Conservation (phyloP, 2,329 filamentous ascomycete species). For the Chlorencoelia australis region DNA sequence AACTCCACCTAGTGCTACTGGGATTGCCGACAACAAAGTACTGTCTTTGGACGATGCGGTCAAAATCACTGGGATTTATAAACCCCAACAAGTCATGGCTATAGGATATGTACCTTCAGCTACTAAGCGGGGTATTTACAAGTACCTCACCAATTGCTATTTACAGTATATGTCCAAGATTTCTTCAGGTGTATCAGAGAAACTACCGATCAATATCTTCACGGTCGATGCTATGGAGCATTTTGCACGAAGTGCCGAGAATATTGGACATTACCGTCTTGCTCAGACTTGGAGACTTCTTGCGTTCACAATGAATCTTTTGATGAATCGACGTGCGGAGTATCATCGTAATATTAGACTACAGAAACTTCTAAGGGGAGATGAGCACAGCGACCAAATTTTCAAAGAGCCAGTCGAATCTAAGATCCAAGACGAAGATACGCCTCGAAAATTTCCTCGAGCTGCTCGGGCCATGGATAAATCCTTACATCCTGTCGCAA, state of each 20-base stretch:
- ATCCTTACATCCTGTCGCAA: slow-evolving; percentile 12
- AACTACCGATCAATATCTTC: slow-evolving; percentile 25
- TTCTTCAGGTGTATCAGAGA: not conserved
- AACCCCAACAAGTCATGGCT: slow-evolving; percentile 52
- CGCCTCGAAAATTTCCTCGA: slow-evolving; percentile 16
- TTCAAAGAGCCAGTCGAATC: slow-evolving; percentile 1
- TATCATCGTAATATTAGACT: slow-evolving; percentile 45
- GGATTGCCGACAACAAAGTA: slow-evolving; percentile 32
- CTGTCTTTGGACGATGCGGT: slow-evolving; percentile 49
- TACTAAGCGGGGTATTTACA: slow-evolving; percentile 41
- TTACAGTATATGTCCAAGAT: slow-evolving; percentile 37
- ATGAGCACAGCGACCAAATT: slow-evolving; percentile 12
- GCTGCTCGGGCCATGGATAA: slow-evolving; percentile 9
- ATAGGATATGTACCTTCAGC: slow-evolving; percentile 46
- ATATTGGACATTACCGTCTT: slow-evolving; percentile 45
- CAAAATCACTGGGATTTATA: slow-evolving; percentile 46
- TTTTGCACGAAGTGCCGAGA: slow-evolving; percentile 48
- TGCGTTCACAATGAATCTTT: slow-evolving; percentile 43
- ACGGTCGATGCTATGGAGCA: slow-evolving; percentile 42
- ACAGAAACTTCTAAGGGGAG: slow-evolving; percentile 13
- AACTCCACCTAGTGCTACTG: slow-evolving; percentile 36
- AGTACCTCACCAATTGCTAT: slow-evolving; percentile 46
- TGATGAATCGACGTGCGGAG: slow-evolving; percentile 44
- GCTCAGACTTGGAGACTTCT: slow-evolving; percentile 56
- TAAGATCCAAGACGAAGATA: slow-evolving; percentile 15